A percentile compares a stretch with the other conserved stretches of the same genome.
These are phyloP conservation scores for Mortierella sp. DNA, from an alignment of 371 early-diverging fungal genomes.

Conservation along the genomic window DNA sequence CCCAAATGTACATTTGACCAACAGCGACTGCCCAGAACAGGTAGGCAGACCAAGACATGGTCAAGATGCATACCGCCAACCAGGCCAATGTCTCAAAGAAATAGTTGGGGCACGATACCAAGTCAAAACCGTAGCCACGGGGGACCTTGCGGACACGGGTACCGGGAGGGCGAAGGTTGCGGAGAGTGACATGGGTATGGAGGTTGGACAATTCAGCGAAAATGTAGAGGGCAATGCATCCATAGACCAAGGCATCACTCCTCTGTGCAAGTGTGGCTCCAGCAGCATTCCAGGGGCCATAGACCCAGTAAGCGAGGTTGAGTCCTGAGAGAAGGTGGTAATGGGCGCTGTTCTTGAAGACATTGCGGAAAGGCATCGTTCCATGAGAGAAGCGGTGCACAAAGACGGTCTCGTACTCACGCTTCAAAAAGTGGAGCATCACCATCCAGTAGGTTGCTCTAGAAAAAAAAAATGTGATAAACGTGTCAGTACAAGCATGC, in stretches of 20 bases:
- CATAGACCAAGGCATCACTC: constrained; percentile 65
- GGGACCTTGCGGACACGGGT: constrained; percentile 91
- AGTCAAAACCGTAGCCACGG: constrained; percentile 91
- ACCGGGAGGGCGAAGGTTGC: constrained; percentile 93
- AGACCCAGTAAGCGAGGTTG: constrained; percentile 87
- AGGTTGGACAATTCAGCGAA: constrained; percentile 90
- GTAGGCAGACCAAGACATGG: constrained; percentile 80
- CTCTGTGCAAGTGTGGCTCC: constrained; percentile 63
- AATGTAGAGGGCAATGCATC: constrained; percentile 71
- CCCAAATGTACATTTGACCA: constrained; percentile 96
- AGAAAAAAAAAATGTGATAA: no score
- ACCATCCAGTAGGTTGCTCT: constrained; percentile 74
- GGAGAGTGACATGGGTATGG: constrained; percentile 85
- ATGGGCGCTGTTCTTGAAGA: constrained; percentile 96
- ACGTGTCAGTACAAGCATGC: no score
- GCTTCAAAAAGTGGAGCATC: constrained; percentile 91
- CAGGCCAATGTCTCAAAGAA: constrained; percentile 91
- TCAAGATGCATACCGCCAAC: constrained; percentile 79
- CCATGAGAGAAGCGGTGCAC: constrained; percentile 94
- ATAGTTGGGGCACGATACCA: constrained; percentile 95
- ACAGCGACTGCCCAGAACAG: constrained; percentile 85
- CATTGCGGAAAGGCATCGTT: constrained; percentile 93
- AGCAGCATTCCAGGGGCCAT: constrained; percentile 76
- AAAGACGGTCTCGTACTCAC: constrained; percentile 93
- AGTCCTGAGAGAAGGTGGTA: constrained; percentile 94